A percentile compares a stretch with the other conserved stretches of the same genome.
These are phyloP conservation scores for Atractiella rhizophila DNA, from an alignment of 768 basidiomycete species.

Conservation along the genomic window DNA sequence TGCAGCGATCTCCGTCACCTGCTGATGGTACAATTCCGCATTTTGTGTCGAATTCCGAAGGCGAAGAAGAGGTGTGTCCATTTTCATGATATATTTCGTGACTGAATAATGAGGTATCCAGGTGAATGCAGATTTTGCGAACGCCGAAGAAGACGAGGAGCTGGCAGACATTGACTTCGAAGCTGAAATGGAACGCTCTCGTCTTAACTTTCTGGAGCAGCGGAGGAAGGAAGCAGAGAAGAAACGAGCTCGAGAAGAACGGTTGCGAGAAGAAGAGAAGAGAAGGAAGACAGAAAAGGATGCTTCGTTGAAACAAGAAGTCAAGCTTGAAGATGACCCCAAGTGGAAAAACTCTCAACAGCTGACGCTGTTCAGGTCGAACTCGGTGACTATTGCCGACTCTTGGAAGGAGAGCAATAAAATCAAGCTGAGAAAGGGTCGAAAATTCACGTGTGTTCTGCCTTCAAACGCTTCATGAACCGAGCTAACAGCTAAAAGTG, in stretches of 20 bases:
- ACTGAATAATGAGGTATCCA: too few relatives aligned
- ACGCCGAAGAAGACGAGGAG: constrained; percentile 11
- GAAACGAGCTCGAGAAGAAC: background rate
- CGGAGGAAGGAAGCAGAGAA: background rate
- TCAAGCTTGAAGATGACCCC: constrained; percentile 8
- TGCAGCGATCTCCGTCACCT: too few relatives aligned
- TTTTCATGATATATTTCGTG: background rate
- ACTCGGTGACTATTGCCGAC: constrained; percentile 17
- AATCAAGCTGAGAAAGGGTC: constrained; percentile 14
- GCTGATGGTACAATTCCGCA: background rate
- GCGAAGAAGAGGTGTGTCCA: background rate
- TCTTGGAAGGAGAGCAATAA: constrained; percentile 16
- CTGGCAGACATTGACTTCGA: constrained; percentile 6
- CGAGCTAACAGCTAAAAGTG: too few relatives aligned
- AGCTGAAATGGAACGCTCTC: constrained; percentile 8
- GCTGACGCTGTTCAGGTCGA: constrained; percentile 18
- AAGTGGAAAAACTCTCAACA: constrained; percentile 17
- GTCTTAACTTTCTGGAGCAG: too few relatives aligned
- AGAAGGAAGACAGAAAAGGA: background rate
- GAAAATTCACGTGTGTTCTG: too few relatives aligned
- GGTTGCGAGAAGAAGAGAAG: background rate
- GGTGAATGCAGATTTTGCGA: constrained; percentile 4
- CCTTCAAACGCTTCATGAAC: too few relatives aligned
- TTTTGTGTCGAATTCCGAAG: background rate
- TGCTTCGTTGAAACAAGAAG: background rate